Conservation (phyloP, 306 rosid species). For the Phaseolus lunatus region DNA sequence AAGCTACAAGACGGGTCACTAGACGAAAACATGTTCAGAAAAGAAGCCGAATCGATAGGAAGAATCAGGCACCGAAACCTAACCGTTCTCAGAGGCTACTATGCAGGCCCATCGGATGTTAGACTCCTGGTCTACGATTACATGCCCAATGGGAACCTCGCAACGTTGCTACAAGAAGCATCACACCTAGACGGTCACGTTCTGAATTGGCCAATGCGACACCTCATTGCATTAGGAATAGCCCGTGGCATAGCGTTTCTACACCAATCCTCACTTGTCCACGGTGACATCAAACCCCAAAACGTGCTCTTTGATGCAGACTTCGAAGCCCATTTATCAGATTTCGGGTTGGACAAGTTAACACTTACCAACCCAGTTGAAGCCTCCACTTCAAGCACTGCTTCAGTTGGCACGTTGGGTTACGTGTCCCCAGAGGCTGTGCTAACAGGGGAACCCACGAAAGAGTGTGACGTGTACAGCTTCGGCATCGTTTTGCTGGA, state of each 20-base stretch:
- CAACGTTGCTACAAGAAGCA: slow-evolving; percentile 21
- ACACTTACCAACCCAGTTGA: background rate
- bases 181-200: slow-evolving; percentile 5
- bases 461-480: slow-evolving; percentile 36
- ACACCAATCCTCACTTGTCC: background rate
- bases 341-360: slow-evolving; percentile 11
- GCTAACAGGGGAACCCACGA: background rate
- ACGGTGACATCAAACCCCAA: slow-evolving; percentile 17
- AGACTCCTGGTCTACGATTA: background rate
- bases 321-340: slow-evolving; percentile 28
- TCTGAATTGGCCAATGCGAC: slow-evolving; percentile 24
- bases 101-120: background rate
- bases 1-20: slow-evolving; percentile 10
- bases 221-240: slow-evolving; percentile 22
- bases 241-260: slow-evolving; percentile 10
- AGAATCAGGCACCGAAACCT: slow-evolving; percentile 12
- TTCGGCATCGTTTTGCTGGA: slow-evolving; percentile 15
- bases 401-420: slow-evolving; percentile 5
- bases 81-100: slow-evolving; percentile 26
- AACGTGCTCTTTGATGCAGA: slow-evolving; percentile 15
- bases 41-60: slow-evolving; percentile 9
- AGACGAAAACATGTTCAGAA: slow-evolving; percentile 19
- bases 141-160: slow-evolving; percentile 26
- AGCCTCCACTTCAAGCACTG: slow-evolving; percentile 10
- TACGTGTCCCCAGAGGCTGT: background rate